phyloP scores from a whole-genome alignment of 2,329 filamentous ascomycete genomes.

The Biscogniauxia mediterranea region DNA sequence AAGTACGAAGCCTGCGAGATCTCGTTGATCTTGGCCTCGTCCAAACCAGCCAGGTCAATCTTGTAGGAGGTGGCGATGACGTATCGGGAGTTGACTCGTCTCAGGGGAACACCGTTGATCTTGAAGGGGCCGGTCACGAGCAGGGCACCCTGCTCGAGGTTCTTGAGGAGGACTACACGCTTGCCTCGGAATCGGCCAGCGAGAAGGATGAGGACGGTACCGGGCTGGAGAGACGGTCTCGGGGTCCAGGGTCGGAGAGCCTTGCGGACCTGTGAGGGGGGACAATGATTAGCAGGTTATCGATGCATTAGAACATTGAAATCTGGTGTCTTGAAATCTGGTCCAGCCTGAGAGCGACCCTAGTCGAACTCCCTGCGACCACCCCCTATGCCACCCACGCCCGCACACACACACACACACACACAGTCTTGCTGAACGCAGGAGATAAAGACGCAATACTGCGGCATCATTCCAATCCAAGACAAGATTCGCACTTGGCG shows the following conservation, averaged over 20 bases:
- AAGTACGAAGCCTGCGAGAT: slow-evolving; percentile 83
- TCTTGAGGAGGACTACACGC: slow-evolving; percentile 98
- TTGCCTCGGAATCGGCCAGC: slow-evolving; percentile 99
- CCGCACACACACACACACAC: too few species aligned
- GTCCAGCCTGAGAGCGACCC: neutral
- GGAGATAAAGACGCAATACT: too few species aligned
- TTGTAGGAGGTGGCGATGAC: slow-evolving; percentile 88
- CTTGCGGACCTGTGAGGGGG: slow-evolving; percentile 78
- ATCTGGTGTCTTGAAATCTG: neutral
- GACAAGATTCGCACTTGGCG: neutral
- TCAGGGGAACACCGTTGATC: slow-evolving; percentile 98
- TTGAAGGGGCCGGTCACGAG: slow-evolving; percentile 99
- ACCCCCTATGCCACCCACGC: neutral
- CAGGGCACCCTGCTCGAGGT: slow-evolving; percentile 94
- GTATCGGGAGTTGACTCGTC: slow-evolving; percentile 90
- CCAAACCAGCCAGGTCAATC: slow-evolving; percentile 81
- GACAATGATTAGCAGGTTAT: slow-evolving; percentile 27
- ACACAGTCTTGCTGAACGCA: neutral
- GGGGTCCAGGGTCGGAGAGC: slow-evolving; percentile 82
- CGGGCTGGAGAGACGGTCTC: slow-evolving; percentile 86
- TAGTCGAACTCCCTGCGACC: neutral
- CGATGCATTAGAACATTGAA: neutral
- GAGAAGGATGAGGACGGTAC: slow-evolving; percentile 96
- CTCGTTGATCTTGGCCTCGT: slow-evolving; percentile 86
- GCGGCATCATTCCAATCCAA: neutral